Base-by-base conservation (phyloP, 192 early-diverging fungal genomes). In the Coemansia sp. region DNA sequence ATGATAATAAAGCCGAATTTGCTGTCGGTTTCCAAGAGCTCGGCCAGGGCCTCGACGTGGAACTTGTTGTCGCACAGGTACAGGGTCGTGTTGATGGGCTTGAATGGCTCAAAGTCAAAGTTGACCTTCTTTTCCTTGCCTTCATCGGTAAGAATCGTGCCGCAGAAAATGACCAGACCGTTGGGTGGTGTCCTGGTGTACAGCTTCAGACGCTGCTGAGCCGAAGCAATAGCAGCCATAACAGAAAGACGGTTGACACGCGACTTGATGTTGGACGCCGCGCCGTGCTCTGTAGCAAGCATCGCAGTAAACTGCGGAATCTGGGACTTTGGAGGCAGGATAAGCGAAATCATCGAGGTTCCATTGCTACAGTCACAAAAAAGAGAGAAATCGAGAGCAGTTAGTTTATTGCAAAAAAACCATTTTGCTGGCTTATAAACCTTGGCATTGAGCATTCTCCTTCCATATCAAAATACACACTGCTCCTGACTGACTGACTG, bases 21-120 rank as follows among this genome's bases (percentile, higher is more conserved):
- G 80, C 90, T 88, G 87, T 99, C 97, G 29, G 88, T 86, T 74
- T 99, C 95, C 34, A 99, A 83, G 62, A 99, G 80, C 75, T 95
- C 94, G 11, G 88, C 85, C 40, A 99, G 84, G 11, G 93, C 91
- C 80, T 97, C 93, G 14, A 93, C 94, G 68, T 99, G 97, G 89
- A 99, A 99, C 80, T 97, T 96, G 90, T 97, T 99, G 81, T 99
- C 97, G 78, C 95, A 96, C 61, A 95, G 83, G 84, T 99, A 99
- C 50, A 99, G 86, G 7, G 94, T 96, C 34, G 94, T 96, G 87
- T 99, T 99, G 87, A 99, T 93, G 61, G 97, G 94, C 82, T 99
- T 99, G 87, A 96, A 94, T 8, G 97, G 97, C 85, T 96, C 95
- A 81, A 99, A 94, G 78, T 99, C 95, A 63, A 98, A 96, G 81